Base-by-base conservation (phyloP, 495 filamentous ascomycete species). In the Penicillium cosmopolitanum region DNA sequence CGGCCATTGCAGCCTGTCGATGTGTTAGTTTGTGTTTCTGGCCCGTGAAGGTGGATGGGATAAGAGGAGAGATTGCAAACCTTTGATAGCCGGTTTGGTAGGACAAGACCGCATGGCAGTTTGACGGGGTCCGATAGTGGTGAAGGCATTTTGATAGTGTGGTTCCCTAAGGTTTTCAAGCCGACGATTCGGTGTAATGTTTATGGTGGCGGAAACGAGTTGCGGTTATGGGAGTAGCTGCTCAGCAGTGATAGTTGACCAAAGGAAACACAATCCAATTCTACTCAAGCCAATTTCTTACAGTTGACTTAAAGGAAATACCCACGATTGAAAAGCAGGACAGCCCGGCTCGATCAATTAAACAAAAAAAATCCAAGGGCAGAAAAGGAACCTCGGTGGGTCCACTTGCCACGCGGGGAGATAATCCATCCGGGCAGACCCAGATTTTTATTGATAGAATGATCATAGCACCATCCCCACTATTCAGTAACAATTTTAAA, bases 21-120 rank as follows among this genome's bases (percentile, higher is more conserved):
- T 0, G 9, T 13, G 38, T 64, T 53, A 56, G 21, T 12, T 34
- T 46, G 18, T 44, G 16, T 4, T 44, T 44, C 16, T 16, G 42
- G 16, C 0, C 2, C 7, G 31, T 21, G 1, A 18, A 16, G 43
- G 60, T 44, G 15, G 16, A 44, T 19, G 15, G 42, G 16, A 19
- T 44, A 31, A 31, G 28, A 31, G 42, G 16, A 7, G 15, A 7
- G 23, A 18, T 19, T 44, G 7, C 71, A 9, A 31, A 82, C 81
- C 73, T 85, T 84, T 56, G 68, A 73, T 2, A 85, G 60, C 18
- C 82, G 77, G 61, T 85, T 85, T 15, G 80, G 79, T 12, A 85
- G 60, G 4, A 73, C 70, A 28, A 85, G 64, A 0, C 82, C 82
- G 53, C 78, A 83, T 31, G 80, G 81, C 3, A 84, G 73, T 58